Evolutionary conservation across 2,329 filamentous ascomycete genomes (phyloP), one percentile per base, ranked within the genome.

Genomic region (Ploettnerulaceae sp.): DNA sequence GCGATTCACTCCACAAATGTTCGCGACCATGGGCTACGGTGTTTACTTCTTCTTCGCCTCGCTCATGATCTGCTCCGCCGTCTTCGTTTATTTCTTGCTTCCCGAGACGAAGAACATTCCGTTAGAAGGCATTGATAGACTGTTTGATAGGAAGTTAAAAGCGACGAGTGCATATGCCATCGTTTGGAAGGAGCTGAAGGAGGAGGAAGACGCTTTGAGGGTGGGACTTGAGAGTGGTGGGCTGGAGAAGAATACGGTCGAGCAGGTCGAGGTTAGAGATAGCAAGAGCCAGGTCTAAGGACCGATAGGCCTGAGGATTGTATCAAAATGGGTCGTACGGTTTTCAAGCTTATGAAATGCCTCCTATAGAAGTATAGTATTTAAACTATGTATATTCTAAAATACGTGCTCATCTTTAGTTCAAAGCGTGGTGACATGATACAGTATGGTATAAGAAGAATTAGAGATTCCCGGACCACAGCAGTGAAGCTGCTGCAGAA

Each of bases 1-100:
- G 0, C 73, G 81, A 8, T 86, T 83, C 68, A 86, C 79, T 0
- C 79, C 75, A 20, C 76, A 82, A 54, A 84, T 84, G 78, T 76
- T 81, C 54, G 60, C 68, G 17, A 64, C 68, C 7, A 75, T 77
- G 71, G 67, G 69, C n/a, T 84, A 76, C 55, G 82, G 80, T 18
- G 79, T 83, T 0, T 85, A 82, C 64, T 77, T 84, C 57, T 83
- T 86, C 71, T 86, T 86, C 54, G 81, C 79, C 1, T 70, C 73
- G 0, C 68, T 84, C 36, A 83, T 82, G 72, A 63, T 83, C 9
- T 48, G 74, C 7, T 76, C 76, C 0, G 68, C 73, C 42, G 48
- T 76, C 44, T 85, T 82, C 52, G 73, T 82, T 20, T 84, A 69
- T 60, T 81, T 81, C 68, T 69, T 79, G 34, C 57, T 84, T 0